These are phyloP conservation scores for Colletotrichum kahawae DNA, from an alignment of 2,329 filamentous ascomycete genomes.

Conservation along the genomic window DNA sequence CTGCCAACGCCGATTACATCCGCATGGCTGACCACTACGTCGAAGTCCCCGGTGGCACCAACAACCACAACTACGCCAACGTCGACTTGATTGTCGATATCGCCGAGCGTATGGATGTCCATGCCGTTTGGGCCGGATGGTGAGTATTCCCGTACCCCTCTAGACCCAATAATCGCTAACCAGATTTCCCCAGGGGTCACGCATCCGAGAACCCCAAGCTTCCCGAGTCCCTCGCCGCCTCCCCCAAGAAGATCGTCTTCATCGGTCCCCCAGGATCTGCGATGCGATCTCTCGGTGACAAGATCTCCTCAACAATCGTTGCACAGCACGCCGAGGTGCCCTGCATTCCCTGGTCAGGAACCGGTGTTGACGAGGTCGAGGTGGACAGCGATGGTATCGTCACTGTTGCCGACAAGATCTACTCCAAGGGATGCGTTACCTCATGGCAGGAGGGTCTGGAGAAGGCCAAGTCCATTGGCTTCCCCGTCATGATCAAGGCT, in stretches of 20 bases:
- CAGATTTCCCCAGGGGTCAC: constrained; percentile 72
- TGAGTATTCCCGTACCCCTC: constrained; percentile 49
- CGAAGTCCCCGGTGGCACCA: constrained; percentile 96
- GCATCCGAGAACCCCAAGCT: constrained; percentile 98
- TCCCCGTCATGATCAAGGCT: constrained; percentile 99
- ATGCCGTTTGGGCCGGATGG: constrained; percentile 99
- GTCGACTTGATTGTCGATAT: constrained; percentile 99
- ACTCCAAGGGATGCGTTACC: constrained; percentile 88
- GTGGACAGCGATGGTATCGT: constrained; percentile 87
- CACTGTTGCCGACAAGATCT: constrained; percentile 84
- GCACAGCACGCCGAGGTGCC: constrained; percentile 96
- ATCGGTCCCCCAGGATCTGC: constrained; percentile 97
- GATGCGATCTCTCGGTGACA: constrained; percentile 99
- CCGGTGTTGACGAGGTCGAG: constrained; percentile 81
- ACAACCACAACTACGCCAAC: constrained; percentile 99
- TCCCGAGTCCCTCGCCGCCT: constrained; percentile 93
- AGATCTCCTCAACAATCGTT: constrained; percentile 99
- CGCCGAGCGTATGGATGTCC: constrained; percentile 97
- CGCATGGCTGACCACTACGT: constrained; percentile 99
- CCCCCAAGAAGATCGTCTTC: constrained; percentile 98
- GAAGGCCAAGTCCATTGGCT: constrained; percentile 89
- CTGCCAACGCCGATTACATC: constrained; percentile 98
- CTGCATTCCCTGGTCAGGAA: constrained; percentile 99
- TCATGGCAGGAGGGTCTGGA: constrained; percentile 88
- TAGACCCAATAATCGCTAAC: constrained; percentile 7